These are phyloP conservation scores for Aspergillus nanangensis DNA, from an alignment of 495 filamentous ascomycete genomes.

Conservation along the genomic window DNA sequence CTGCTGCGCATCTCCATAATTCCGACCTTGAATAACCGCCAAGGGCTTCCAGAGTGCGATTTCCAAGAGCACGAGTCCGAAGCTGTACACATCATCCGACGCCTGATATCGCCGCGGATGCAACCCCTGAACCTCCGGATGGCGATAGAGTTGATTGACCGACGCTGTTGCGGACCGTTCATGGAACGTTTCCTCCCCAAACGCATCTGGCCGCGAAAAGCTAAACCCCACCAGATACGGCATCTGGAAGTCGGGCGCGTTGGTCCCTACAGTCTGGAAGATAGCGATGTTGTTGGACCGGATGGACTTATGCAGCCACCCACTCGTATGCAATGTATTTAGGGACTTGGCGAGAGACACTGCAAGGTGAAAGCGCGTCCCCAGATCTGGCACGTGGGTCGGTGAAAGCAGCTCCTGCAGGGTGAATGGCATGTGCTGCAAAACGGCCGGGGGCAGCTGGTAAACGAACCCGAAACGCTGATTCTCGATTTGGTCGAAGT, in stretches of 20 bases:
- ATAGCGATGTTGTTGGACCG: neutral
- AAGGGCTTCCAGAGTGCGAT: neutral
- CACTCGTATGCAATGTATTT: neutral
- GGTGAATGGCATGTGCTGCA: too few species aligned
- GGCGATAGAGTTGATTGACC: neutral
- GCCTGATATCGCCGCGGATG: neutral
- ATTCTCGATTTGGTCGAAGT: too few species aligned
- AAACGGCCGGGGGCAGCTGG: too few species aligned
- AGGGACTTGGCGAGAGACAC: too few species aligned
- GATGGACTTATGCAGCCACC: neutral
- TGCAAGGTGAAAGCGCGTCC: too few species aligned
- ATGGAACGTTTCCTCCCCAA: neutral
- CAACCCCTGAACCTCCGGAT: neutral
- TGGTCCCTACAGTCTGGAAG: too few species aligned
- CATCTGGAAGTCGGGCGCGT: neutral
- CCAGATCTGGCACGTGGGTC: too few species aligned
- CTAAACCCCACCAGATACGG: neutral
- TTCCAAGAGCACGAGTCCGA: neutral
- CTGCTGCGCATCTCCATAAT: too few species aligned
- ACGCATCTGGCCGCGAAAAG: neutral
- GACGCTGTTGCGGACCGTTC: neutral
- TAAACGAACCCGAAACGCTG: too few species aligned
- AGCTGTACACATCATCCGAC: neutral
- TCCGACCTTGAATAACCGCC: too few species aligned
- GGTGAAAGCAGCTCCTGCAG: too few species aligned